Evolutionary conservation across 108 stramenopile species (phyloP), one percentile per base, ranked within the genome.

Genomic region (Nitzschia sp.): DNA sequence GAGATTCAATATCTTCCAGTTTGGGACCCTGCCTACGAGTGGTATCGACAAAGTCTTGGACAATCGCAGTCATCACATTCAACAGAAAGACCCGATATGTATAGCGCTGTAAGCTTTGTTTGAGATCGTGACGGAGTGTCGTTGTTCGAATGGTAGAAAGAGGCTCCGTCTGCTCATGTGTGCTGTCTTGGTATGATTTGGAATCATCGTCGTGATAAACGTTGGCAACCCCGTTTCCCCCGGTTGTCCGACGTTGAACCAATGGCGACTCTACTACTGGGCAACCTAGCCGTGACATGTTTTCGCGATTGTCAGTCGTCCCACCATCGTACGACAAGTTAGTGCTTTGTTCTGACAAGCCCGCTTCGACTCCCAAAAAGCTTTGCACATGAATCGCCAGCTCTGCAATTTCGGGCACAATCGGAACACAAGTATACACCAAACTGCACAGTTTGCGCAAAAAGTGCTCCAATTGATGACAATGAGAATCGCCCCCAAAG

Each of bases 301-400:
- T 19, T 4, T 51, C 21, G 18, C n/a, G 18, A 19, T 51, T 51
- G 38, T 6, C 13, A 13, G 6, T 42, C 9, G 13, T 6, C 9
- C 9, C 13, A 42, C 6, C 13, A 13, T 42, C 38, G 13, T 42
- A 6, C 6, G 9, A 6, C 27, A 13, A 32, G 3, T 32, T 32
- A 13, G 58, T 59, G n/a, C n/a, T n/a, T 11, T 13, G 42, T 26
- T 21, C 32, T 8, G 61, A 46, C 23, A 77, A 56, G 8, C 69
- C 76, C 0, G 76, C 69, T 46, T 77, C 76, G 2, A 63, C 54
- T 0, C 93, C 90, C 24, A 95, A 68, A 71, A 95, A 95, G n/a
- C 85, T 85, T 74, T 95, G 94, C 11, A 95, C 76, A 75, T 90
- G 87, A 27, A 89, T 62, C 5, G 89, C 84, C 33, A 92, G 75